Percentiles rank a stretch among this genome's conserved stretches.
Conservation (phyloP, 179 eudicot species). For the Drosera spatulata region DNA sequence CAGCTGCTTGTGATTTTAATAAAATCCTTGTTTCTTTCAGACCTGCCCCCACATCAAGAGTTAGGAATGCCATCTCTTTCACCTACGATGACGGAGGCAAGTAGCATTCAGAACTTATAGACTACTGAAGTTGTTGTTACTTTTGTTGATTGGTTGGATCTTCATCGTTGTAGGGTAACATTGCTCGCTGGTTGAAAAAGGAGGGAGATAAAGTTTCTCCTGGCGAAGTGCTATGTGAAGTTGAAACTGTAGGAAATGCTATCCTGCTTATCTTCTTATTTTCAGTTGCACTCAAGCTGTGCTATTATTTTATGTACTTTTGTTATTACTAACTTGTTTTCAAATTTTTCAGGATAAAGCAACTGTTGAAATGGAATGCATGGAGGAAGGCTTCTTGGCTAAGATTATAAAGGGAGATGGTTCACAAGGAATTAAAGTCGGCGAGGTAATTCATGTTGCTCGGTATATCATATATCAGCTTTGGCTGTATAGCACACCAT, state of each 20-base stretch:
- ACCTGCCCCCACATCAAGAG: conserved; percentile 90
- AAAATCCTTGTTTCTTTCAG: conserved; percentile 26
- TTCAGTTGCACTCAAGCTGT: neutral
- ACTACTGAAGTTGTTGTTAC: neutral
- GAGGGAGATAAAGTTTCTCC: conserved; percentile 86
- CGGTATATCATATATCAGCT: neutral
- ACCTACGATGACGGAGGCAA: conserved; percentile 97
- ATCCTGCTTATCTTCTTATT: neutral
- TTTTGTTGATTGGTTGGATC: neutral
- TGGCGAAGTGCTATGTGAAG: conserved; percentile 98
- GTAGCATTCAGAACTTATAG: conserved; percentile 1
- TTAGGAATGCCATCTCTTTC: conserved; percentile 99
- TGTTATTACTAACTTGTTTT: neutral
- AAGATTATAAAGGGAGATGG: conserved; percentile 83
- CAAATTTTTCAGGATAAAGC: conserved; percentile 68
- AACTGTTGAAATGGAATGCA: conserved; percentile 96
- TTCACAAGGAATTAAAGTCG: conserved; percentile 85
- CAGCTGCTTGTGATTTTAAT: neutral
- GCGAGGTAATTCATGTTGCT: conserved; percentile 43
- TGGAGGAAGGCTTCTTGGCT: conserved; percentile 97
- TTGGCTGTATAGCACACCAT: neutral
- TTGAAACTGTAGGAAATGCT: conserved; percentile 70
- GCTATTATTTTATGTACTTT: conserved; percentile 1
- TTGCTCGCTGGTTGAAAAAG: conserved; percentile 95
- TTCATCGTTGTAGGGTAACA: conserved; percentile 64